phyloP scores from a whole-genome alignment of 2,329 filamentous ascomycete species.

The Alternaria hordeiaustralica region DNA sequence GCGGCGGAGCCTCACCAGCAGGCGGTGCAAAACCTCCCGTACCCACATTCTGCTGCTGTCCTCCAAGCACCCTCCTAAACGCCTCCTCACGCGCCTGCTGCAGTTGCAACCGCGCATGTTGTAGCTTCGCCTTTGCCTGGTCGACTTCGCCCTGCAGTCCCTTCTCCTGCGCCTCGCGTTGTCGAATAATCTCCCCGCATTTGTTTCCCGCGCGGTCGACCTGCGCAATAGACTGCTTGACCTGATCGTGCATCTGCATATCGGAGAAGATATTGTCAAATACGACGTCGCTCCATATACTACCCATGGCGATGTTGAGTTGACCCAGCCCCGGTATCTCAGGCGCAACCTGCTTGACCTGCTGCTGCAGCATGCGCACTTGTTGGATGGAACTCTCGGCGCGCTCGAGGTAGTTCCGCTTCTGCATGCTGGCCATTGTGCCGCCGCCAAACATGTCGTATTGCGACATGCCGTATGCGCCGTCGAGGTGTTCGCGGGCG shows the following conservation, averaged over 20 bases:
- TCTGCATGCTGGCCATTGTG: slow-evolving; percentile 59
- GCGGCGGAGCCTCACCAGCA: slow-evolving; percentile 9
- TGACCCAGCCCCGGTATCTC: slow-evolving; percentile 48
- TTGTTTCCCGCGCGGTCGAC: slow-evolving; percentile 25
- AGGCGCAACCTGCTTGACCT: slow-evolving; percentile 52
- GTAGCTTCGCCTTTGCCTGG: slow-evolving; percentile 41
- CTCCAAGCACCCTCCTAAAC: slow-evolving; percentile 44
- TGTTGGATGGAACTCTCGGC: slow-evolving; percentile 55
- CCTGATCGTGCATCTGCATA: slow-evolving; percentile 60
- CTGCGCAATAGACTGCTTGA: slow-evolving; percentile 53
- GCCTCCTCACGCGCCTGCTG: slow-evolving; percentile 56
- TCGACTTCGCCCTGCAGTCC: slow-evolving; percentile 31
- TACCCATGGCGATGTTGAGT: slow-evolving; percentile 55
- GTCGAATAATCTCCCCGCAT: slow-evolving; percentile 44
- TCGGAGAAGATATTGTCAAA: slow-evolving; percentile 64
- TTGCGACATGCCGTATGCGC: slow-evolving; percentile 32
- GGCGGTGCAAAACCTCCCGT: neutral
- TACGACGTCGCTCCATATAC: slow-evolving; percentile 59
- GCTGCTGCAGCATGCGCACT: slow-evolving; percentile 46
- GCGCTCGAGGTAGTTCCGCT: slow-evolving; percentile 58
- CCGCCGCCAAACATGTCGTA: slow-evolving; percentile 61
- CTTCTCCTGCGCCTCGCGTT: slow-evolving; percentile 39
- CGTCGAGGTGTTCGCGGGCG: slow-evolving; percentile 26
- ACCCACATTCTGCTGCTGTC: slow-evolving; percentile 1
- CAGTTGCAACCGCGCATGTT: slow-evolving; percentile 43